Evolutionary conservation across 805 yeast species (phyloP).

Genomic region (Zygoascus biomembranicola): DNA sequence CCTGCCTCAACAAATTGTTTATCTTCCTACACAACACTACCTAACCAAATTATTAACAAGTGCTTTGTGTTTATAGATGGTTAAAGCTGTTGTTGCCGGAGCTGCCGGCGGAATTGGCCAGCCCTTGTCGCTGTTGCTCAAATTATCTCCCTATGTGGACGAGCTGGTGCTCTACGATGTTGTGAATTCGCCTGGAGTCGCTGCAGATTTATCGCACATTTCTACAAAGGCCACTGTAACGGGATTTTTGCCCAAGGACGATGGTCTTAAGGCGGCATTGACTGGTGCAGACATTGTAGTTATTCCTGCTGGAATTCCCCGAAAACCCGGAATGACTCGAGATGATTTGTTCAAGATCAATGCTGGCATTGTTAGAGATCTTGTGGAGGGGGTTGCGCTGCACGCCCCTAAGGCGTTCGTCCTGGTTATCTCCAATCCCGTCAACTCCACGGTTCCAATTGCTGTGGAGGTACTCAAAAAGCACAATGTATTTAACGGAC

Average conservation of each 20-base stretch:
- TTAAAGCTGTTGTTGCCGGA: constrained; percentile 54
- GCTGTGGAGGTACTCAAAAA: constrained; percentile 71
- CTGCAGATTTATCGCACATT: constrained; percentile 81
- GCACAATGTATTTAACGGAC: constrained; percentile 60
- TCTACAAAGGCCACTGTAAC: constrained; percentile 55
- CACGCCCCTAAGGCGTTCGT: constrained; percentile 67
- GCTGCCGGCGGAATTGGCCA: constrained; percentile 96
- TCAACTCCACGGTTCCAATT: constrained; percentile 87
- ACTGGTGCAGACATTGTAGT: constrained; percentile 76
- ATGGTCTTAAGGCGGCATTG: constrained; percentile 61
- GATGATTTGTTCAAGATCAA: constrained; percentile 81
- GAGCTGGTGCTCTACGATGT: constrained; percentile 78
- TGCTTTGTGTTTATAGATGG: constrained; percentile 11
- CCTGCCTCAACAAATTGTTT: not conserved
- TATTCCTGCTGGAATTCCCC: constrained; percentile 88
- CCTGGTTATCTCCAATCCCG: constrained; percentile 85
- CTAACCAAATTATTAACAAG: not conserved
- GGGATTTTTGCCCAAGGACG: constrained; percentile 55
- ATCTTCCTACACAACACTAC: not conserved
- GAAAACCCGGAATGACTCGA: constrained; percentile 93
- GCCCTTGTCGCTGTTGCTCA: constrained; percentile 75
- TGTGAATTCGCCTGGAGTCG: constrained; percentile 77
- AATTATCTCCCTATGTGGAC: constrained; percentile 53
- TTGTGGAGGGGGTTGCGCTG: constrained; percentile 68
- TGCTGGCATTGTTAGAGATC: constrained; percentile 67